phyloP scores from a whole-genome alignment of 192 early-diverging fungal genomes.

The Gorgonomyces haynaldii region DNA sequence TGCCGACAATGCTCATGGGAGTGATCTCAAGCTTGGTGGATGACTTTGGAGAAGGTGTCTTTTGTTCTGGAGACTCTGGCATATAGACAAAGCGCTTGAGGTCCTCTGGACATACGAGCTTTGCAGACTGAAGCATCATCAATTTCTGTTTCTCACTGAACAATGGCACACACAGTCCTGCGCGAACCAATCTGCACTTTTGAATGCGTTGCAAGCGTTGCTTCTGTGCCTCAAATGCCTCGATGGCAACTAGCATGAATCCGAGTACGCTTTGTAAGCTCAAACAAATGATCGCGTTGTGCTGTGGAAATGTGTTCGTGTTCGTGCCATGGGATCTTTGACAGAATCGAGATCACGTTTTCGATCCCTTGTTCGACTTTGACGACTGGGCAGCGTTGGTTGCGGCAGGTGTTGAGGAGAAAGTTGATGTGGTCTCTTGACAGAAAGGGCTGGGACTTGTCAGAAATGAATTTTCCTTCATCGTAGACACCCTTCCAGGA shows the following conservation, averaged over 20 bases:
- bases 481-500: neutral
- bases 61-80: too few relatives aligned
- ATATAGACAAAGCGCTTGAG: slow-evolving; percentile 20
- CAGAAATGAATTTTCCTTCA: too few relatives aligned
- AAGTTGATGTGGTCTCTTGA: too few relatives aligned
- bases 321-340: slow-evolving; percentile 66
- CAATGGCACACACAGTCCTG: slow-evolving; percentile 53
- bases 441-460: too few relatives aligned
- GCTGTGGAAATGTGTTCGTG: slow-evolving; percentile 41
- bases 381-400: too few relatives aligned
- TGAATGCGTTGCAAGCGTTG: slow-evolving; percentile 46
- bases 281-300: slow-evolving; percentile 66
- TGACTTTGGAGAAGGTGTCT: too few relatives aligned
- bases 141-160: slow-evolving; percentile 69
- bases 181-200: slow-evolving; percentile 41
- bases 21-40: too few relatives aligned
- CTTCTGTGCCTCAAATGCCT: slow-evolving; percentile 44
- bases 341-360: slow-evolving; percentile 57
- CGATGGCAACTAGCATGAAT: slow-evolving; percentile 38
- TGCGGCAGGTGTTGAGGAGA: too few relatives aligned
- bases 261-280: slow-evolving; percentile 43
- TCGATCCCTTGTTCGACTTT: slow-evolving; percentile 21
- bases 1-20: too few relatives aligned
- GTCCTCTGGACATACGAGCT: slow-evolving; percentile 19
- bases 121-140: slow-evolving; percentile 38